These are phyloP conservation scores for Sugiyamaella neomexicana DNA, from an alignment of 1,139 yeast genomes.

Conservation along the genomic window DNA sequence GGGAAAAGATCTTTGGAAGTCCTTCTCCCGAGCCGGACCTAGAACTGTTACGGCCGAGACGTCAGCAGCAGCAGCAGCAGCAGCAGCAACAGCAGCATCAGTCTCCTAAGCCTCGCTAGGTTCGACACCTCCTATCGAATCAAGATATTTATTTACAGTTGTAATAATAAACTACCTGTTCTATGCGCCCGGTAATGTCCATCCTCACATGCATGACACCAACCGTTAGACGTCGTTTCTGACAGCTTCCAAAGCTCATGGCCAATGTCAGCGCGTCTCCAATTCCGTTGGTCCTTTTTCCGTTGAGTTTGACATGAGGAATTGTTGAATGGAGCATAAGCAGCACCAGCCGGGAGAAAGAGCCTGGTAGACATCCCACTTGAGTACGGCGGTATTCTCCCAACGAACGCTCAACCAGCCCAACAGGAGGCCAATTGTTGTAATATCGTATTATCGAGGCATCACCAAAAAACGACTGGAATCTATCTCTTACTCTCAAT, in stretches of 20 bases:
- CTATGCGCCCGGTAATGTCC: too few relatives aligned
- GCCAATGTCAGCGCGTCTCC: too few relatives aligned
- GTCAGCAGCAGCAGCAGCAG: not conserved
- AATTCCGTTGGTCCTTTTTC: slow-evolving; percentile 6
- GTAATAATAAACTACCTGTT: too few relatives aligned
- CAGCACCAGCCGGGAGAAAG: too few relatives aligned
- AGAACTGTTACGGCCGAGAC: not conserved
- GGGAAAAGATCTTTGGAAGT: slow-evolving; percentile 19
- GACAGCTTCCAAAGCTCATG: too few relatives aligned
- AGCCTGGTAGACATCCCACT: too few relatives aligned
- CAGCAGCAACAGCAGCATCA: not conserved
- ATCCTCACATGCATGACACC: too few relatives aligned
- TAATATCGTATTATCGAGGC: too few relatives aligned
- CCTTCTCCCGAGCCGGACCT: slow-evolving; percentile 1
- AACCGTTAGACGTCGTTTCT: too few relatives aligned
- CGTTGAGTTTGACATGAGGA: slow-evolving; percentile 3
- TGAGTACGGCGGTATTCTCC: slow-evolving; percentile 3
- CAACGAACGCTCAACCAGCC: not conserved
- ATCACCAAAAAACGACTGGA: too few relatives aligned
- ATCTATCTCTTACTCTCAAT: too few relatives aligned
- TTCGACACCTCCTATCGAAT: not conserved
- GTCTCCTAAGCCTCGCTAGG: not conserved
- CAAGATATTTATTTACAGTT: too few relatives aligned
- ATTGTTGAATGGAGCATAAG: not conserved
- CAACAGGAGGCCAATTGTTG: not conserved